These are phyloP conservation scores for Chlamydomonas applanata DNA, from an alignment of 139 green algal genomes.

Conservation along the genomic window DNA sequence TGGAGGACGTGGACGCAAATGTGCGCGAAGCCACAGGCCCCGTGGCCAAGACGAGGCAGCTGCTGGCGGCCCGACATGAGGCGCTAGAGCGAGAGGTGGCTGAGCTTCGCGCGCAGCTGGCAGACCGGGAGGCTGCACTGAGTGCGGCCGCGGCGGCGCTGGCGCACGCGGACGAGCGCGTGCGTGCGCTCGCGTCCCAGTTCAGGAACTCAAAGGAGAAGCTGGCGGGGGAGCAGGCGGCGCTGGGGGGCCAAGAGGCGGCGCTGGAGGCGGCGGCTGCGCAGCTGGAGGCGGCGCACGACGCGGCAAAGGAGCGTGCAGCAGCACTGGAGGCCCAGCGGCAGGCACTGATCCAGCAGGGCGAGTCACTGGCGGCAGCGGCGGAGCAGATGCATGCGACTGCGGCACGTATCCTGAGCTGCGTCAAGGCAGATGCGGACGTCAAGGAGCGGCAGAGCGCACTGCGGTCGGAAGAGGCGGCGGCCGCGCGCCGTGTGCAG, in stretches of 20 bases:
- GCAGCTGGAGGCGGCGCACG: not conserved
- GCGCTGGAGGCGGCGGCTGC: not conserved
- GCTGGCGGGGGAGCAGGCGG: not conserved
- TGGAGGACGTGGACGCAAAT: not conserved
- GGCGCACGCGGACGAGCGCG: not conserved
- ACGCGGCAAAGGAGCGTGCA: not conserved
- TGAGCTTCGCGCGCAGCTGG: not conserved
- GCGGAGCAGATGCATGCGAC: not conserved
- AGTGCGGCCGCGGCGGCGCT: not conserved
- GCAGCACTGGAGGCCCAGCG: not conserved
- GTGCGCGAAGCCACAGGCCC: not conserved
- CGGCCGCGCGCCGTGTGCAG: not conserved
- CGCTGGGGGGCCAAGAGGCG: not conserved
- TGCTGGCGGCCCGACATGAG: not conserved
- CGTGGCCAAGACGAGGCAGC: not conserved
- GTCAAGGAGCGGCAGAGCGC: not conserved
- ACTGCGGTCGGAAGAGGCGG: not conserved
- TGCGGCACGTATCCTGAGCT: not conserved
- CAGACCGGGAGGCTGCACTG: not conserved
- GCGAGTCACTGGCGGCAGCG: too few species aligned
- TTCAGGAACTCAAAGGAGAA: not conserved
- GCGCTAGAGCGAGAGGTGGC: not conserved
- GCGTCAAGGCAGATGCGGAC: not conserved
- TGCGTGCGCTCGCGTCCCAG: not conserved
- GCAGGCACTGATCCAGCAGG: slow-evolving; percentile 1